Percentiles rank a stretch among this genome's conserved stretches.
phyloP scores from a whole-genome alignment of 228 moss, liverwort and hornwort species.

The Sphagnum fallax region DNA sequence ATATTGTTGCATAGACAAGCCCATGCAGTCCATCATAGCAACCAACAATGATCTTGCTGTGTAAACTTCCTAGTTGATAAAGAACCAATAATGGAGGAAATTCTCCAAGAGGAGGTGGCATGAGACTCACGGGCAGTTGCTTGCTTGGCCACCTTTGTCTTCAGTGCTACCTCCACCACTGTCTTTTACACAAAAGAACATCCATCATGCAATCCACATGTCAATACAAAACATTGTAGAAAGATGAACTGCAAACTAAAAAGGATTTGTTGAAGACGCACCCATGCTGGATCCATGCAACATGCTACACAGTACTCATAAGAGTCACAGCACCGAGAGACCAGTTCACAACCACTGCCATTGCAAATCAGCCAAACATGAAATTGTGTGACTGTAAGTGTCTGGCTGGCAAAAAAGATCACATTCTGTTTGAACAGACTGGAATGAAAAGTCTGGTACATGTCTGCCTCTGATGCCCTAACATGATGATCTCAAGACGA shows the following conservation, averaged over 20 bases:
- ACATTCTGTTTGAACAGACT: too few species aligned
- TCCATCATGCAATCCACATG: not conserved
- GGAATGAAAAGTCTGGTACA: not conserved
- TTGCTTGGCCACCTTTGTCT: slow-evolving; percentile 66
- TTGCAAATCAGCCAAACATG: not conserved
- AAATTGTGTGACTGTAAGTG: too few species aligned
- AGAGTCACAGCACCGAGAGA: slow-evolving; percentile 57
- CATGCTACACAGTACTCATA: slow-evolving; percentile 80
- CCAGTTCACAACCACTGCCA: slow-evolving; percentile 66
- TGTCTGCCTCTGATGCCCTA: not conserved
- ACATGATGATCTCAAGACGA: too few species aligned
- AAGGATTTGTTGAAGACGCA: slow-evolving; percentile 22
- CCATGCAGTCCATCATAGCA: too few species aligned
- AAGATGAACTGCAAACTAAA: not conserved
- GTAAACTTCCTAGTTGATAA: too few species aligned
- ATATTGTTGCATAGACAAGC: too few species aligned
- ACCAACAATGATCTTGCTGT: too few species aligned
- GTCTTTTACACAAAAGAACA: slow-evolving; percentile 23
- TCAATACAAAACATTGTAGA: not conserved
- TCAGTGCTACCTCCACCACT: slow-evolving; percentile 48
- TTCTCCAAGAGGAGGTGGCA: not conserved
- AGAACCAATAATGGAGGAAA: too few species aligned
- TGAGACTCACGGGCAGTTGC: slow-evolving; percentile 53
- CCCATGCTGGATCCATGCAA: slow-evolving; percentile 66
- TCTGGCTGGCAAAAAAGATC: too few species aligned